Base-by-base conservation (phyloP, 2,329 filamentous ascomycete species). In the Tolypocladium tropicale region DNA sequence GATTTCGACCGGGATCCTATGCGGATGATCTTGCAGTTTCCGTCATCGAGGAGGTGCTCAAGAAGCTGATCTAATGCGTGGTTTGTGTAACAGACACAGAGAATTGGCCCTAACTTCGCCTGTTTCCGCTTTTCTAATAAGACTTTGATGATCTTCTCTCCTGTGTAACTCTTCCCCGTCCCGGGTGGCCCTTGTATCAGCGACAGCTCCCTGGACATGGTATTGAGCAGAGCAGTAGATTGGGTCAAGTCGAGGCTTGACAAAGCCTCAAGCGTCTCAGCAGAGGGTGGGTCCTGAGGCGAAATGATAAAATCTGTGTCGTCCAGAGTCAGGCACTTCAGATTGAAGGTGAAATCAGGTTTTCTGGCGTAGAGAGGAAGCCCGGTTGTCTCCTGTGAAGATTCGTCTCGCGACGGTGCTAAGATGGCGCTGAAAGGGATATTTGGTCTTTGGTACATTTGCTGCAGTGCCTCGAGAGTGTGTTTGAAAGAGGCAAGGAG, bases 161-260 rank as follows among this genome's bases (percentile, higher is more conserved):
- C 85, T 0, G 78, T 75, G 59, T 78, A 88, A 4, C 75, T 80
- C 64, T 89, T 89, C 0, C 86, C 86, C 0, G 86, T 89, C 0
- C 86, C 86, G 0, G 86, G 86, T 0, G 86, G 86, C 0, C 86
- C 86, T 69, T 89, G 85, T 12, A 88, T 85, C 5, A 88, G 71
- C 1, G 82, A 78, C 10, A 87, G 66, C 36, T 76, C 74, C 1
- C 76, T 73, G 0, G 71, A 74, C 0, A 89, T 67, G 3, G 81
- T 75, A 21, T 76, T 69, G 0, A 85, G 59, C 0, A 88, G 65
- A 2, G 83, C 81, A 4, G 61, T 57, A 5, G 77, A 76, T 57
- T 82, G 78, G 0, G 74, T 76, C 1, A 62, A 56, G 59, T 88
- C 84, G 0, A 89, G 74, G 0, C 65, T 71, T 0, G 80, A 76